Evolutionary conservation across 768 basidiomycete genomes (phyloP).

Genomic region (Suillus subalutaceus): DNA sequence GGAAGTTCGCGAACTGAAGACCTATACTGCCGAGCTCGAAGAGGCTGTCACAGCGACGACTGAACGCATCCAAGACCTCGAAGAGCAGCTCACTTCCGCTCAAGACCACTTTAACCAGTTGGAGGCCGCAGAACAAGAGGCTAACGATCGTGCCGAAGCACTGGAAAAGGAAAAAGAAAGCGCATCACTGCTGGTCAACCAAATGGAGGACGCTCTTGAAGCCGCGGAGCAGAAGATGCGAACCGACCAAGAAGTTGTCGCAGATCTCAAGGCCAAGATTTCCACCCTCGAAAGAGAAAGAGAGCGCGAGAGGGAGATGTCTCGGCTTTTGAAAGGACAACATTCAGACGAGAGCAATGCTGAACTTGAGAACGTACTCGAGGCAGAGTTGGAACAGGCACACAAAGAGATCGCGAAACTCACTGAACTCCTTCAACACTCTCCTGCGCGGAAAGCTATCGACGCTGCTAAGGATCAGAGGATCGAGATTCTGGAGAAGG

Average conservation of each 20-base stretch:
- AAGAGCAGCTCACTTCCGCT: constrained; percentile 52
- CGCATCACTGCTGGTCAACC: constrained; percentile 56
- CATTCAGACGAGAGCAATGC: constrained; percentile 42
- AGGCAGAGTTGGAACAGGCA: constrained; percentile 77
- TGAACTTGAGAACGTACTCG: constrained; percentile 64
- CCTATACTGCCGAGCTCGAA: constrained; percentile 61
- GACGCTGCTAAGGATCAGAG: constrained; percentile 75
- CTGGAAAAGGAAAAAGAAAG: constrained; percentile 56
- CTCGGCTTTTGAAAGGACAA: constrained; percentile 21
- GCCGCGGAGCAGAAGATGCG: constrained; percentile 74
- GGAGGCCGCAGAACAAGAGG: constrained; percentile 48
- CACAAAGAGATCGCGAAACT: constrained; percentile 75
- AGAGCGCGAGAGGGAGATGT: constrained; percentile 37
- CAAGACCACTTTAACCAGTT: constrained; percentile 49
- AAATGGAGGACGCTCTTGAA: constrained; percentile 78
- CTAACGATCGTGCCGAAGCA: constrained; percentile 49
- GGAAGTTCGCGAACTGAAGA: constrained; percentile 45
- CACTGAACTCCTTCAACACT: constrained; percentile 66
- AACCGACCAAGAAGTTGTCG: constrained; percentile 57
- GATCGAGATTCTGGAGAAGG: constrained; percentile 75
- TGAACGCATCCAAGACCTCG: constrained; percentile 57
- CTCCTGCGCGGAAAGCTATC: constrained; percentile 76
- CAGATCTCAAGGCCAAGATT: constrained; percentile 53
- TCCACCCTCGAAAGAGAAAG: constrained; percentile 60
- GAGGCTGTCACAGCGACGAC: constrained; percentile 55